Evolutionary conservation across 2,329 filamentous ascomycete species (phyloP), one percentile per base, ranked within the genome.

Genomic region (Colletotrichum acutatum): DNA sequence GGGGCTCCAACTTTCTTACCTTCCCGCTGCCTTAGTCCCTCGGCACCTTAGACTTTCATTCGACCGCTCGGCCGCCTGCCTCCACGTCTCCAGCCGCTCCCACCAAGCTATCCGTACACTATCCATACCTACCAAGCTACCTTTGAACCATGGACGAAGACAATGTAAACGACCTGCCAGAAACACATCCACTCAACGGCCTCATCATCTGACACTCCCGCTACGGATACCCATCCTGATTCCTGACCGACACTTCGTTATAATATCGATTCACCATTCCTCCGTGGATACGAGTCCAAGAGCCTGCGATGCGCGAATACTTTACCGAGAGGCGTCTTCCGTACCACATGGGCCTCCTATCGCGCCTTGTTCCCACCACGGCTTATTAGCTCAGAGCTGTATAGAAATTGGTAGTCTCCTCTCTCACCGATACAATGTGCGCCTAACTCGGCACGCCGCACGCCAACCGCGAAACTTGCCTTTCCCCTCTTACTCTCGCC

Each of bases 151-250:
- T 42, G 5, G 14, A 42, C 37, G 37, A 7, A 42, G 5, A 19
- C 37, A 42, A 42, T 42, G 37, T 42, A 5, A 49, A 30, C 42
- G 42, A 30, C 28, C 63, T 61, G 75, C 66, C 75, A 77, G 75
- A 77, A 76, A 75, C 72, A 76, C 76, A 74, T 76, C 77, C 78
- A 79, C 77, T 78, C 76, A 78, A 75, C 69, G 59, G 53, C 67
- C 73, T 68, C 66, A 67, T 75, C 74, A 74, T 75, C 74, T 65
- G 74, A 72, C 71, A 46, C 58, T 67, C 53, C 65, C 68, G 53
- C 67, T 28, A 42, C 53, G 60, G 22, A 56, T 64, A 54, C 49
- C 60, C 26, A 42, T 59, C 37, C 60, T 71, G 66, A 49, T 54
- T 59, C 60, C 60, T 71, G 66, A 62, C 69, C 65, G 69, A 68